Percentiles rank a stretch among this genome's conserved stretches.
phyloP scores from a whole-genome alignment of 2,329 filamentous ascomycete species.

The Endothia cerciana region DNA sequence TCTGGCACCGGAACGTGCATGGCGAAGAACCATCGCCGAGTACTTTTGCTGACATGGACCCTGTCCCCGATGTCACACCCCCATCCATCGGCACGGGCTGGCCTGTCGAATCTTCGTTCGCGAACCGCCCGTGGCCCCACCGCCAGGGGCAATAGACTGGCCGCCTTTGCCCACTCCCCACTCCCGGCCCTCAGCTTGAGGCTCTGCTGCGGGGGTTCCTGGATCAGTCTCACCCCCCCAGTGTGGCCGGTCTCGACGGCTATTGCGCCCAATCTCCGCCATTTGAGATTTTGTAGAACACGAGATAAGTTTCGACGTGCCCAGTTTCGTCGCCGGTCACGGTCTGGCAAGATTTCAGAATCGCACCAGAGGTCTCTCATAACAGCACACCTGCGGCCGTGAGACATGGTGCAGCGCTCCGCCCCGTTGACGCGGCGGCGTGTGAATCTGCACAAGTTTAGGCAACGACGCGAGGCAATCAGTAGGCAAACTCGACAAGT shows the following conservation, averaged over 20 bases:
- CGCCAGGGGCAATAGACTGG: conserved; percentile 9
- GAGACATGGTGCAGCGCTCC: background rate
- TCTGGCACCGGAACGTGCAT: conserved; percentile 1
- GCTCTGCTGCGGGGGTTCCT: conserved; percentile 25
- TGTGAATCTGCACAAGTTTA: background rate
- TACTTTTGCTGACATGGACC: conserved; percentile 22
- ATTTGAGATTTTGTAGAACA: background rate
- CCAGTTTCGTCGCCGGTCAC: background rate
- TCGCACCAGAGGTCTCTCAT: background rate
- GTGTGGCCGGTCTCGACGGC: background rate
- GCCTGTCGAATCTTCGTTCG: conserved; percentile 19
- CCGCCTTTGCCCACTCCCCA: background rate
- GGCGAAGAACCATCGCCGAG: background rate
- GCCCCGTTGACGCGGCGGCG: background rate
- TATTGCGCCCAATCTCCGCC: background rate
- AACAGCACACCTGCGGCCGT: background rate
- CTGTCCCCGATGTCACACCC: conserved; percentile 13
- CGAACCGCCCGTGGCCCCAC: conserved; percentile 24
- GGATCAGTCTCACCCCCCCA: background rate
- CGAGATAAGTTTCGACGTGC: background rate
- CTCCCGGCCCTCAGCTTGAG: conserved; percentile 27
- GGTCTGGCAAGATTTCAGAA: background rate
- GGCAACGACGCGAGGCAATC: conserved; percentile 13
- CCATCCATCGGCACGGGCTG: conserved; percentile 17
- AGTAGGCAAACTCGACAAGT: conserved; percentile 8